Percentiles rank a stretch among this genome's conserved stretches.
Evolutionary conservation across 305 asterid species (phyloP).

Genomic region (Ilex paraguariensis): DNA sequence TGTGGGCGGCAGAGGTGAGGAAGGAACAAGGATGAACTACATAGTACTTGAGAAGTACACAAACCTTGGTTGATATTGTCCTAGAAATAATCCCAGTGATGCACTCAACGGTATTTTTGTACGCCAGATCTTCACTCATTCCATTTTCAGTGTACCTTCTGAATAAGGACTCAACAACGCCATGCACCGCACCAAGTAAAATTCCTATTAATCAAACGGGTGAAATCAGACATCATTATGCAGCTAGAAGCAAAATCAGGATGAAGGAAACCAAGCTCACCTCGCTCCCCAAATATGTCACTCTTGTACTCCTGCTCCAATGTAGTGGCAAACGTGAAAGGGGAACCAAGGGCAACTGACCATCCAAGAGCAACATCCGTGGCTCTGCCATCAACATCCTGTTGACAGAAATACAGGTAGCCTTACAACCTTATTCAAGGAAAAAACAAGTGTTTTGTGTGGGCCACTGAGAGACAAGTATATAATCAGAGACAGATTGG

Average conservation of each 20-base stretch:
- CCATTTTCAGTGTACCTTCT: conserved; percentile 95
- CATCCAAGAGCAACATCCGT: conserved; percentile 97
- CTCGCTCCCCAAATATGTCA: conserved; percentile 96
- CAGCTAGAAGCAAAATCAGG: conserved; percentile 5
- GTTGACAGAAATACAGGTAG: conserved; percentile 1
- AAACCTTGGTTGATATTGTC: conserved; percentile 89
- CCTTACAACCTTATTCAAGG: too few species aligned
- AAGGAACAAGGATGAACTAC: too few species aligned
- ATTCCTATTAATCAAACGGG: conserved; percentile 45
- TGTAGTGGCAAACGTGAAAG: conserved; percentile 93
- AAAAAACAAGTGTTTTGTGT: too few species aligned
- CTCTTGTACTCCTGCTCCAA: conserved; percentile 91
- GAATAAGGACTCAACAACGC: conserved; percentile 84
- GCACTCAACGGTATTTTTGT: conserved; percentile 93
- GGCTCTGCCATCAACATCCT: conserved; percentile 98
- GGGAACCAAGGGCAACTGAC: conserved; percentile 98
- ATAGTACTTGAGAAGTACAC: not conserved
- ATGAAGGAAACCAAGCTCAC: conserved; percentile 23
- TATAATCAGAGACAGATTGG: not conserved
- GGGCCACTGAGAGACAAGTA: not conserved
- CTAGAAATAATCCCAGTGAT: conserved; percentile 80
- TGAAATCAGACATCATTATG: conserved; percentile 14
- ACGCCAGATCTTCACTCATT: conserved; percentile 89
- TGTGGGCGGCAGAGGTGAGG: too few species aligned
- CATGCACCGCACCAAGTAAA: conserved; percentile 97